A percentile compares a stretch with the other conserved stretches of the same genome.
Conservation (phyloP, 192 early-diverging fungal genomes). For the Coemansia sp. region DNA sequence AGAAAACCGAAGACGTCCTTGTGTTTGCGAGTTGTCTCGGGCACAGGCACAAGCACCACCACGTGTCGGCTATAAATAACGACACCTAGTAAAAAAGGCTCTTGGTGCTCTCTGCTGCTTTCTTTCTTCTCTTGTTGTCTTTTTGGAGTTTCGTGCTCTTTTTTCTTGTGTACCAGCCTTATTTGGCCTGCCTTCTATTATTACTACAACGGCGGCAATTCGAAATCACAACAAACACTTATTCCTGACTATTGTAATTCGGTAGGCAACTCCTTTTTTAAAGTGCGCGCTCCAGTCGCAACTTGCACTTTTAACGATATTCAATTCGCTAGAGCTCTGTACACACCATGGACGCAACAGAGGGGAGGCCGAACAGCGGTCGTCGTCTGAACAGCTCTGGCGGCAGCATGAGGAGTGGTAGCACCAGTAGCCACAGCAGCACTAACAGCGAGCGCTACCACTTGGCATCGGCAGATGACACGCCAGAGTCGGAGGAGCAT, state of each 20-base stretch:
- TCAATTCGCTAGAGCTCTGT: neutral
- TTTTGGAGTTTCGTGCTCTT: neutral
- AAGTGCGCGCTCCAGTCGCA: neutral
- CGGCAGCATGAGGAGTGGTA: neutral
- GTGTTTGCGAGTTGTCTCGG: neutral
- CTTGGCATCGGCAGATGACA: neutral
- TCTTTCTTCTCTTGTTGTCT: neutral
- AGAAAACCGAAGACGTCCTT: neutral
- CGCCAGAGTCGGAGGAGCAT: neutral
- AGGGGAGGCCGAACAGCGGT: neutral
- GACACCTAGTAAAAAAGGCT: neutral
- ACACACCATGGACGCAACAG: neutral
- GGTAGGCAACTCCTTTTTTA: neutral
- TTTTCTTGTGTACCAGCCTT: neutral
- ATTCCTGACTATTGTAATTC: neutral
- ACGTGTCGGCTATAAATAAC: conserved; percentile 1
- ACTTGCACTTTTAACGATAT: neutral
- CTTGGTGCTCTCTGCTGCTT: neutral
- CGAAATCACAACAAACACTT: conserved; percentile 5
- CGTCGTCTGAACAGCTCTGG: neutral
- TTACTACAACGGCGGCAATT: neutral
- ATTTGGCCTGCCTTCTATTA: neutral
- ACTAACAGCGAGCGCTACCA: conserved; percentile 4
- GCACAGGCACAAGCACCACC: neutral
- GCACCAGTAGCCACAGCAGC: conserved; percentile 1